Conservation (phyloP, 1,284 basidiomycete species). For the Coriolopsis trogii region DNA sequence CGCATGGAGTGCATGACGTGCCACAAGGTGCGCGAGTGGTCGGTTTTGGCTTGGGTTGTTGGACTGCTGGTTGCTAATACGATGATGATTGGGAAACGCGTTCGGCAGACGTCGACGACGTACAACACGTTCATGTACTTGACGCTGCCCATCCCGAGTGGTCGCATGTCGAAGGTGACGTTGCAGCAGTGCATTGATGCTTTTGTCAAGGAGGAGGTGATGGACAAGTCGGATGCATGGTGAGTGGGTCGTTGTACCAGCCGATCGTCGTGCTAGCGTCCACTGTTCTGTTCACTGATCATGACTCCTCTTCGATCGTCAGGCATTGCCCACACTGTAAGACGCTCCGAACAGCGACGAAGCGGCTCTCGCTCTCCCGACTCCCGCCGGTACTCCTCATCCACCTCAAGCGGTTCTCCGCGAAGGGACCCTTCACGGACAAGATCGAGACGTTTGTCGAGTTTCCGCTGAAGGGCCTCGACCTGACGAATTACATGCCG, state of each 20-base stretch:
- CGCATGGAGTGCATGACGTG: constrained; percentile 91
- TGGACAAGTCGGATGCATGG: constrained; percentile 97
- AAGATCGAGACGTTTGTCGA: constrained; percentile 92
- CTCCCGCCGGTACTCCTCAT: constrained; percentile 94
- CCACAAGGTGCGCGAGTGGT: constrained; percentile 81
- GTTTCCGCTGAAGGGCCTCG: constrained; percentile 83
- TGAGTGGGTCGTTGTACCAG: too few relatives aligned
- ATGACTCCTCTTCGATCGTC: constrained; percentile 1
- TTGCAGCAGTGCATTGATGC: constrained; percentile 87
- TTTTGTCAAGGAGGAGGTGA: constrained; percentile 89
- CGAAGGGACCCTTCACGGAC: constrained; percentile 92
- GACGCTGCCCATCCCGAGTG: constrained; percentile 85
- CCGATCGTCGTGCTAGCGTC: too few relatives aligned
- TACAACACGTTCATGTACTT: constrained; percentile 98
- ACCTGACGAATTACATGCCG: constrained; percentile 93
- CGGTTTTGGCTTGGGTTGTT: too few relatives aligned
- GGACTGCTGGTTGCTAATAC: too few relatives aligned
- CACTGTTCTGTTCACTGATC: not conserved
- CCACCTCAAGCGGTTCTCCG: constrained; percentile 95
- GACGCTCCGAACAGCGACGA: constrained; percentile 79
- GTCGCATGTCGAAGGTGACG: constrained; percentile 66
- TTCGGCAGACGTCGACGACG: constrained; percentile 89
- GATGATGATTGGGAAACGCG: too few relatives aligned
- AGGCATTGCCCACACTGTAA: constrained; percentile 97
- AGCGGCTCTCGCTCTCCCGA: constrained; percentile 86